Conservation (phyloP, 2,329 filamentous ascomycete species). For the Dendryphion nanum region DNA sequence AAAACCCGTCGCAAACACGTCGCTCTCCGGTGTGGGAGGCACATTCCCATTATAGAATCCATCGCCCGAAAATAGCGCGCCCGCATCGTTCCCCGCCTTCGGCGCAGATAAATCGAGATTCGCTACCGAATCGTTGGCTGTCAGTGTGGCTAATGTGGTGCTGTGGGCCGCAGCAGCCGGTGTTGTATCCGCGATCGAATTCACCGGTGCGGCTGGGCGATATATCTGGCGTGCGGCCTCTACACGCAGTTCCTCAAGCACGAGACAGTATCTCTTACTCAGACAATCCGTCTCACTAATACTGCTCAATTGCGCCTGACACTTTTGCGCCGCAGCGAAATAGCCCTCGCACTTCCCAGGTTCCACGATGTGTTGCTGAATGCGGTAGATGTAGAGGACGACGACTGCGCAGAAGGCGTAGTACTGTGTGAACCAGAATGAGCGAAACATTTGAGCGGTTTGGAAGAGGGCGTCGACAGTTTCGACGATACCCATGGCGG, state of each 20-base stretch:
- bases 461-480: conserved; percentile 44
- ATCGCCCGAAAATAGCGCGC: conserved; percentile 5
- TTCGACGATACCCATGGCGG: conserved; percentile 48
- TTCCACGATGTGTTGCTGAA: conserved; percentile 47
- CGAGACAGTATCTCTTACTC: conserved; percentile 50
- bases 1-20: conserved; percentile 20
- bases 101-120: conserved; percentile 2
- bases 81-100: conserved; percentile 14
- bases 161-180: background rate
- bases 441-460: conserved; percentile 44
- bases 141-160: background rate
- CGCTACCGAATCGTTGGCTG: background rate
- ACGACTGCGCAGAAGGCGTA: conserved; percentile 56
- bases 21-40: conserved; percentile 29
- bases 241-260: conserved; percentile 52
- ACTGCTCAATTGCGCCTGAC: conserved; percentile 38
- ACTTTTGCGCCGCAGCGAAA: conserved; percentile 43
- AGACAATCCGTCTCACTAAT: conserved; percentile 33
- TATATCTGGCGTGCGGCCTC: conserved; percentile 37
- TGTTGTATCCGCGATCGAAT: background rate
- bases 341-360: conserved; percentile 50
- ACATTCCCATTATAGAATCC: conserved; percentile 18
- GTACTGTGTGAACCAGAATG: conserved; percentile 55
- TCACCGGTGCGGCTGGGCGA: background rate
- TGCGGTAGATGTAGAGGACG: conserved; percentile 55